phyloP scores from a whole-genome alignment of 768 basidiomycete species.

The Omphalotus guepiniiformis region DNA sequence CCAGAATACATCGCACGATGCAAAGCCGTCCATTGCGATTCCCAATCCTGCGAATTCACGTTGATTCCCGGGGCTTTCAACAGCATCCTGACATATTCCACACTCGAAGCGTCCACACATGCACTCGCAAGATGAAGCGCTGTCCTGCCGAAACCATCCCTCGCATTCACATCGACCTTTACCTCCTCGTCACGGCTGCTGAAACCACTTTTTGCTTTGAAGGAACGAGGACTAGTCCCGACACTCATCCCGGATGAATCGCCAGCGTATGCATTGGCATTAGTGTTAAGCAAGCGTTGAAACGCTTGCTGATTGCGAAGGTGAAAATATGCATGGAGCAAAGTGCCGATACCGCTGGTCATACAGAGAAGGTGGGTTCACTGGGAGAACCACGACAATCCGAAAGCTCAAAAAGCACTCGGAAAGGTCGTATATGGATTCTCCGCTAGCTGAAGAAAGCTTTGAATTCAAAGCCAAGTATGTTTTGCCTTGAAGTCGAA shows the following conservation, averaged over 20 bases:
- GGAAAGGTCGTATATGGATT: constrained; percentile 2
- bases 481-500: neutral
- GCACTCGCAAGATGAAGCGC: constrained; percentile 80
- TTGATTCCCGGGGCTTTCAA: constrained; percentile 73
- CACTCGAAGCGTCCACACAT: constrained; percentile 50
- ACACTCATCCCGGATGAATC: constrained; percentile 8
- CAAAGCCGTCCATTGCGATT: constrained; percentile 89
- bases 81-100: constrained; percentile 76
- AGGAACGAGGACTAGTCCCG: constrained; percentile 41
- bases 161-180: constrained; percentile 59
- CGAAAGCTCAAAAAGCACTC: constrained; percentile 19
- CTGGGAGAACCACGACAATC: neutral
- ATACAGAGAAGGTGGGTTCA: constrained; percentile 40
- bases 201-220: constrained; percentile 54
- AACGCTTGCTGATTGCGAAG: constrained; percentile 73
- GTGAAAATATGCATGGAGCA: constrained; percentile 74
- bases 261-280: constrained; percentile 26
- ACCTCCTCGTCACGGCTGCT: constrained; percentile 25
- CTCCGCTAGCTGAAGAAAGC: neutral
- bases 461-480: constrained; percentile 1
- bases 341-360: constrained; percentile 36
- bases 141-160: constrained; percentile 69
- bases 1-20: constrained; percentile 84
- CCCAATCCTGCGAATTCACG: constrained; percentile 75
- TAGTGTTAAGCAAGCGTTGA: constrained; percentile 63